A percentile compares a stretch with the other conserved stretches of the same genome.
Conservation (phyloP, 768 basidiomycete species). For the Kwoniella sp. region DNA sequence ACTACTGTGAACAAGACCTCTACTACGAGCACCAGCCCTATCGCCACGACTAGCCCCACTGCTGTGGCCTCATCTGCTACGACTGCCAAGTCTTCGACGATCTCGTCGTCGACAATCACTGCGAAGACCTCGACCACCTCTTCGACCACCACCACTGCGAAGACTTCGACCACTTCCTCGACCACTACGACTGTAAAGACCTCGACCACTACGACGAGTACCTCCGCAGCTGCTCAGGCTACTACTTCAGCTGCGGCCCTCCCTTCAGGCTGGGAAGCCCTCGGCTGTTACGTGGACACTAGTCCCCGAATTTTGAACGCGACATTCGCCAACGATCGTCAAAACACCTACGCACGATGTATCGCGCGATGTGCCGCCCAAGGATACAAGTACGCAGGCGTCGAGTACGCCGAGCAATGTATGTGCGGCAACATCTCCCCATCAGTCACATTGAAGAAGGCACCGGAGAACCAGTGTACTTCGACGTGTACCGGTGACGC, state of each 20-base stretch:
- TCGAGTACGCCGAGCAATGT: slow-evolving; percentile 27
- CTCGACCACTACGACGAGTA: slow-evolving; percentile 5
- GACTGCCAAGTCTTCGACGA: background rate
- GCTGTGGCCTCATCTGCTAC: background rate
- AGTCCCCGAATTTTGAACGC: slow-evolving; percentile 2
- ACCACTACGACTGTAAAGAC: background rate
- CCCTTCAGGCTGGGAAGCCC: slow-evolving; percentile 29
- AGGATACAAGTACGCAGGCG: slow-evolving; percentile 22
- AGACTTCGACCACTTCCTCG: background rate
- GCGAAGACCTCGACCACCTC: background rate
- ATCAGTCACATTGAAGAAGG: background rate
- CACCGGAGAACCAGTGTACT: slow-evolving; percentile 3
- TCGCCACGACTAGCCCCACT: background rate
- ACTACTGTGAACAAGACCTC: background rate
- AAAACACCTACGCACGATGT: slow-evolving; percentile 19
- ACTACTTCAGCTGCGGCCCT: slow-evolving; percentile 12
- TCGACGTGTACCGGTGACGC: slow-evolving; percentile 10
- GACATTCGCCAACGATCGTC: background rate
- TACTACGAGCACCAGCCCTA: background rate
- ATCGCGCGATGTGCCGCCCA: slow-evolving; percentile 23
- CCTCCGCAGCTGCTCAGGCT: slow-evolving; percentile 1
- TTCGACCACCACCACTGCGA: background rate
- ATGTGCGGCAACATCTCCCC: slow-evolving; percentile 11
- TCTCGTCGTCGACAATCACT: background rate
- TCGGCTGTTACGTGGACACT: slow-evolving; percentile 20